Conservation (phyloP, 495 filamentous ascomycete species). For the Xylaria intraflava region DNA sequence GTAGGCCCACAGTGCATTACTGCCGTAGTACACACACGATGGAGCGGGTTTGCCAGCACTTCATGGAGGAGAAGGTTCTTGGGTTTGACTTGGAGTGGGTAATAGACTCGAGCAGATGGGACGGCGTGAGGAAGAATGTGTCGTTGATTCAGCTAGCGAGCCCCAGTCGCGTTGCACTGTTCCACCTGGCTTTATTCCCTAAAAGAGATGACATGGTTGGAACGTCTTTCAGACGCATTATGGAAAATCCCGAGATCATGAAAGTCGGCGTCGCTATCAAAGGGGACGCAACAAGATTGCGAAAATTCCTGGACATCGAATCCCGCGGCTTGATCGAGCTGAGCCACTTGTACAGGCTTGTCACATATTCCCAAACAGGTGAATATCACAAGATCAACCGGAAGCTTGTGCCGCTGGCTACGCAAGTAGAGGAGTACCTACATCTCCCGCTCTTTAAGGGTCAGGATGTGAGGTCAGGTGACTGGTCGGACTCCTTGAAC, state of each 20-base stretch:
- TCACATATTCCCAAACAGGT: slow-evolving; percentile 50
- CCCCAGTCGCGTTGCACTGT: slow-evolving; percentile 69
- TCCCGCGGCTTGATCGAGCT: slow-evolving; percentile 67
- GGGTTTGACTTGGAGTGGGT: slow-evolving; percentile 89
- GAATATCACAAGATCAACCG: slow-evolving; percentile 55
- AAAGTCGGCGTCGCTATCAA: slow-evolving; percentile 76
- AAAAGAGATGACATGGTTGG: slow-evolving; percentile 55
- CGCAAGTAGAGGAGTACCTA: slow-evolving; percentile 63
- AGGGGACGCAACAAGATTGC: slow-evolving; percentile 64
- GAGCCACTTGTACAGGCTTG: slow-evolving; percentile 68
- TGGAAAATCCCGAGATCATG: slow-evolving; percentile 61
- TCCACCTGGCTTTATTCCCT: slow-evolving; percentile 64
- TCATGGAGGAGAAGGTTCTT: slow-evolving; percentile 61
- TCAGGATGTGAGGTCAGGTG: slow-evolving; percentile 54
- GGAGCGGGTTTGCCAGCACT: slow-evolving; percentile 58
- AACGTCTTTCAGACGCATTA: slow-evolving; percentile 59
- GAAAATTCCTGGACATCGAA: slow-evolving; percentile 57
- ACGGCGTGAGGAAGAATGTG: slow-evolving; percentile 56
- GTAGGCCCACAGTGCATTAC: slow-evolving; percentile 62
- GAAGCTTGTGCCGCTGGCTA: slow-evolving; percentile 55
- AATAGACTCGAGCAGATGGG: slow-evolving; percentile 35
- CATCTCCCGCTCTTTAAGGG: slow-evolving; percentile 74
- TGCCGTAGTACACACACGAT: slow-evolving; percentile 59
- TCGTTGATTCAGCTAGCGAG: slow-evolving; percentile 77
- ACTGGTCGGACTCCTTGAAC: slow-evolving; percentile 60